A percentile compares a stretch with the other conserved stretches of the same genome.
These are phyloP conservation scores for Trapa bicornis DNA, from an alignment of 345 rosid species.

Conservation along the genomic window DNA sequence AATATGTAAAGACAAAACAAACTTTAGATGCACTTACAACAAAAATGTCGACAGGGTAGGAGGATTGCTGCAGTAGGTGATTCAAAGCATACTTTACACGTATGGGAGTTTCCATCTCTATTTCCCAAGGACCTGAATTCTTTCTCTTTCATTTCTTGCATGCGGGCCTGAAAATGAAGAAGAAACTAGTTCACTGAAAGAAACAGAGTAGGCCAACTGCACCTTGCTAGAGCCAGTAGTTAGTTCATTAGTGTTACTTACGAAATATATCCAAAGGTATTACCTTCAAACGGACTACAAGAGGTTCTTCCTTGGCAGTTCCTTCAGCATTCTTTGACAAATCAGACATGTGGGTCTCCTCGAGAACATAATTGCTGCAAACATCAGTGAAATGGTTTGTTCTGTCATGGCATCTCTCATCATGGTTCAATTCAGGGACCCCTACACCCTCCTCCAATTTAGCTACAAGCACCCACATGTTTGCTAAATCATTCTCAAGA, in stretches of 20 bases:
- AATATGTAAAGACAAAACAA: not conserved
- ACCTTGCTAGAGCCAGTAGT: not conserved
- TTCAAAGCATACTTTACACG: conserved; percentile 96
- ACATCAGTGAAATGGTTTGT: conserved; percentile 21
- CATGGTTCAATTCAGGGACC: conserved; percentile 30
- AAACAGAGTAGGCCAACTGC: not conserved
- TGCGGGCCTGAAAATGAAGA: conserved; percentile 48
- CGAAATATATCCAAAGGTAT: not conserved
- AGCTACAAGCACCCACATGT: conserved; percentile 99
- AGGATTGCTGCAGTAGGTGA: conserved; percentile 92
- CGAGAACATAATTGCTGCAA: conserved; percentile 23
- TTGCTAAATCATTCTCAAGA: conserved; percentile 89
- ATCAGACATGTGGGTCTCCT: conserved; percentile 41
- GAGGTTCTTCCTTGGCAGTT: conserved; percentile 62
- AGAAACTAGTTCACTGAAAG: too few species aligned
- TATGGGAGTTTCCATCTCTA: conserved; percentile 79
- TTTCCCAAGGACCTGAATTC: conserved; percentile 57
- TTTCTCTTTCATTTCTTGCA: conserved; percentile 98
- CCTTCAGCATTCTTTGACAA: conserved; percentile 41
- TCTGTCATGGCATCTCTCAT: conserved; percentile 27
- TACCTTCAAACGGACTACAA: conserved; percentile 91
- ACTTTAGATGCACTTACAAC: conserved; percentile 47
- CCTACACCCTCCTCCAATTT: conserved; percentile 73
- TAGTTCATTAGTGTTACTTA: not conserved
- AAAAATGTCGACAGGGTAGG: conserved; percentile 98